Evolutionary conservation across 331 rosid species (phyloP).

Genomic region (Pyracantha coccinea): DNA sequence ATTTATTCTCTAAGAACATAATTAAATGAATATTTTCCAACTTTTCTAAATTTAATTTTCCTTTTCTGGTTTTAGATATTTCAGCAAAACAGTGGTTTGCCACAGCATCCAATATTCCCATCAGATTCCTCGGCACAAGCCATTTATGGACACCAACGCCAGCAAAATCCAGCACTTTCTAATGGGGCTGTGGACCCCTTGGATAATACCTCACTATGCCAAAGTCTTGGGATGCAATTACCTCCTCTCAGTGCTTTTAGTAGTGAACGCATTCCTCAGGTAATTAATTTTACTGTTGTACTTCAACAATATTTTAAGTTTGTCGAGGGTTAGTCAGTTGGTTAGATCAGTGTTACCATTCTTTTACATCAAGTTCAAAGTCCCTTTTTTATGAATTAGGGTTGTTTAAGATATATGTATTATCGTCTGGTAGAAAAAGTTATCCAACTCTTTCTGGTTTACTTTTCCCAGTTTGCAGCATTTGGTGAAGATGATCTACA

Average conservation of each 20-base stretch:
- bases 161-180: conserved; percentile 43
- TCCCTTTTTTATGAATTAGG: too few relatives aligned
- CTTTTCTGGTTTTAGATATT: conserved; percentile 38
- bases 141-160: conserved; percentile 59
- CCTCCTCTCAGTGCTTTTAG: conserved; percentile 45
- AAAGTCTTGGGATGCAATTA: conserved; percentile 55
- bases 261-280: conserved; percentile 49
- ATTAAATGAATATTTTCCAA: conserved; percentile 7
- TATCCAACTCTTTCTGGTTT: conserved; percentile 3
- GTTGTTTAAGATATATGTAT: too few relatives aligned
- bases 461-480: conserved; percentile 46
- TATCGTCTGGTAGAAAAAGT: neutral
- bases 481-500: conserved; percentile 82
- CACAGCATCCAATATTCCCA: conserved; percentile 51
- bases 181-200: conserved; percentile 57
- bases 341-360: too few relatives aligned
- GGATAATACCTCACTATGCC: conserved; percentile 44
- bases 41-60: conserved; percentile 13
- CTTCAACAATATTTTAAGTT: neutral
- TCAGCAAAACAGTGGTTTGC: conserved; percentile 53
- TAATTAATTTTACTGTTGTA: conserved; percentile 12
- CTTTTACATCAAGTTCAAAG: neutral
- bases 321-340: too few relatives aligned
- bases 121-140: conserved; percentile 71
- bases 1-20: neutral